Base-by-base conservation (phyloP, 441 rosid species). In the Metrosideros polymorpha region DNA sequence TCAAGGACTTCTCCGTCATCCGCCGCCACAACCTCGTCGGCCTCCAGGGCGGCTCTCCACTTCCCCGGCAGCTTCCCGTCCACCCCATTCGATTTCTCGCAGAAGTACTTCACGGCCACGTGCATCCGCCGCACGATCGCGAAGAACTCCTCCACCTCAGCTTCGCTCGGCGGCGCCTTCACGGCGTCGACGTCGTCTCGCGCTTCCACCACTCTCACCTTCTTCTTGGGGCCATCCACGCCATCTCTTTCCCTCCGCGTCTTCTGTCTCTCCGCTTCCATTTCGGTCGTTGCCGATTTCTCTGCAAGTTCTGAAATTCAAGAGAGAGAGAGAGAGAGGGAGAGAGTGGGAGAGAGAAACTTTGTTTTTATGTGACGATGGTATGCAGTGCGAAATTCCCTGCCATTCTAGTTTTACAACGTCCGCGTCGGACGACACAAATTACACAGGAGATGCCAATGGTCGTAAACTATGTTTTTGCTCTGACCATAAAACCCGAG, bases 101-200 rank as follows among this genome's bases (percentile, higher is more conserved):
- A 89, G 84, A 88, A 88, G 61, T 86, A 43, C 83, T 55, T 86
- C 59, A 86, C 83, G 19, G 90, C 90, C 83, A 9, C 82, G 45
- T 89, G 90, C 85, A 87, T 89, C 83, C 85, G 79, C 88, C 85
- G 87, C 54, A 85, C 88, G 76, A 86, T 86, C 45, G 86, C 87
- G 32, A 84, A 86, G 84, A 88, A 88, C 88, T 88, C 86, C 84
- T 88, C 90, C 88, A 86, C 88, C 85, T 88, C 90, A n/a, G 83
- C 86, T 77, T 84, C 86, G 77, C 86, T 88, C 79, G 87, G 54
- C 86, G 47, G 47, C 47, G n/a, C 79, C 79, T 19, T 47, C 47
- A 35, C 79, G n/a, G n/a, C n/a, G 12, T 66, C 47, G 15, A 39
- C 47, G 47, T 12, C 79, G n/a, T 66, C 45, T 6, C 15, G 79